Percentiles rank a stretch among this genome's conserved stretches.
phyloP scores from a whole-genome alignment of 495 filamentous ascomycete species.

The Penicillium malachiteum region DNA sequence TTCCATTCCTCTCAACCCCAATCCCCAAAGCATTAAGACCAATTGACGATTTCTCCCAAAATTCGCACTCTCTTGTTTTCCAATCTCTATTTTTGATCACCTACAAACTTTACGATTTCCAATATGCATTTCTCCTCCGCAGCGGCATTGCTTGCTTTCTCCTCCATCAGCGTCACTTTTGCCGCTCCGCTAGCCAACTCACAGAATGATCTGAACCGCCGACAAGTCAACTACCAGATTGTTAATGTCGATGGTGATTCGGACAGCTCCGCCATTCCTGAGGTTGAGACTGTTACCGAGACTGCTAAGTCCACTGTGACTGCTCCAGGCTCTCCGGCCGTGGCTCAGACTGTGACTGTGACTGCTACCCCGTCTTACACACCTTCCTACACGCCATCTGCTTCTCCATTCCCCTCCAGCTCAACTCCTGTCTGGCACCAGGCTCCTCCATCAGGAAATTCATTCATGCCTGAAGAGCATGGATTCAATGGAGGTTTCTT shows the following conservation, averaged over 20 bases:
- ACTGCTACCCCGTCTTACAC: constrained; percentile 24
- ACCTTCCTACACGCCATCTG: constrained; percentile 1
- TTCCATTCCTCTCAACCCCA: constrained; percentile 5
- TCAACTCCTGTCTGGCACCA: constrained; percentile 14
- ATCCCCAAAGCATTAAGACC: not conserved
- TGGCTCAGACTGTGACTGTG: constrained; percentile 34
- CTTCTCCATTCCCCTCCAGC: constrained; percentile 17
- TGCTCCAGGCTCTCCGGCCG: constrained; percentile 10
- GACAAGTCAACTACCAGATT: constrained; percentile 41
- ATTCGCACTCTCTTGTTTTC: not conserved
- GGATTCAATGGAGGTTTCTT: constrained; percentile 9
- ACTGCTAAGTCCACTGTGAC: constrained; percentile 26
- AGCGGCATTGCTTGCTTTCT: constrained; percentile 31
- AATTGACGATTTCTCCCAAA: not conserved
- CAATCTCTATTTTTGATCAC: not conserved
- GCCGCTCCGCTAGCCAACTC: constrained; percentile 35
- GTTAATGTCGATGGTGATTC: constrained; percentile 47
- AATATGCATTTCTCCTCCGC: constrained; percentile 36
- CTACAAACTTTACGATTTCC: not conserved
- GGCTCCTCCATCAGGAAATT: constrained; percentile 11
- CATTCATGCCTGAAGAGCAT: constrained; percentile 15
- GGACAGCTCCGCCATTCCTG: constrained; percentile 22
- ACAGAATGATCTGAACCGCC: constrained; percentile 28
- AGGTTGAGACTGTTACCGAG: constrained; percentile 34
- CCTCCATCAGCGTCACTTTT: constrained; percentile 27